Evolutionary conservation across 2,329 filamentous ascomycete genomes (phyloP), one percentile per base, ranked within the genome.

Genomic region (Conoideocrella luteorostrata): DNA sequence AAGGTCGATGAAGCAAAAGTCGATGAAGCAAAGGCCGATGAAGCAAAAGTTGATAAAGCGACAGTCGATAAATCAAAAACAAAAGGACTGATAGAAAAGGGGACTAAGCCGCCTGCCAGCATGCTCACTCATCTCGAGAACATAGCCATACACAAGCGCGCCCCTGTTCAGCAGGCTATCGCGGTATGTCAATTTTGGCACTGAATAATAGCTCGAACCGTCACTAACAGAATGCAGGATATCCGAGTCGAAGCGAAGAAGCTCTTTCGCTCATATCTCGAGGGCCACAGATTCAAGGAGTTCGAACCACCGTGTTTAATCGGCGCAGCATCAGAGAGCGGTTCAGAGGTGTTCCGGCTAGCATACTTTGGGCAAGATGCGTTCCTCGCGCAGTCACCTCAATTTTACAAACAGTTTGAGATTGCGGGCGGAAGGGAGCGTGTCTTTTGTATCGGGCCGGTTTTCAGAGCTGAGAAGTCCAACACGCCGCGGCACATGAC

Each of bases 221-320:
- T 40, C 13, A 18, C n/a, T 39, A 18, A 39, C 22, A 39, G 21
- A 18, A 44, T 17, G 32, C 17, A 43, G 37, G 59, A 64, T 44
- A 57, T 67, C 39, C 68, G 70, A 44, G 64, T 70, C 58, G 80
- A 77, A 45, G 80, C 86, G 30, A 75, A 78, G 48, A 73, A 77
- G 48, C 72, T 93, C 11, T 94, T 94, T 32, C 33, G 33, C 23
- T 82, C 89, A 54, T 97, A 90, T 64, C 82, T 96, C 53, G 75
- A 83, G 48, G 73, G 77, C 51, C 78, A 78, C 47, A 78, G 81
- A 43, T 95, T 95, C 64, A 81, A 84, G 51, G 80, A 87, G 63
- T 89, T 96, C 58, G 88, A 95, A 63, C 86, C 90, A 2, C 89
- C 93, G 9, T 91, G 89, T 63, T 74, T 98, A 34, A 87, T 95